A percentile compares a stretch with the other conserved stretches of the same genome.
These are phyloP conservation scores for Brettanomyces nanus DNA, from an alignment of 805 yeast species.

Conservation along the genomic window DNA sequence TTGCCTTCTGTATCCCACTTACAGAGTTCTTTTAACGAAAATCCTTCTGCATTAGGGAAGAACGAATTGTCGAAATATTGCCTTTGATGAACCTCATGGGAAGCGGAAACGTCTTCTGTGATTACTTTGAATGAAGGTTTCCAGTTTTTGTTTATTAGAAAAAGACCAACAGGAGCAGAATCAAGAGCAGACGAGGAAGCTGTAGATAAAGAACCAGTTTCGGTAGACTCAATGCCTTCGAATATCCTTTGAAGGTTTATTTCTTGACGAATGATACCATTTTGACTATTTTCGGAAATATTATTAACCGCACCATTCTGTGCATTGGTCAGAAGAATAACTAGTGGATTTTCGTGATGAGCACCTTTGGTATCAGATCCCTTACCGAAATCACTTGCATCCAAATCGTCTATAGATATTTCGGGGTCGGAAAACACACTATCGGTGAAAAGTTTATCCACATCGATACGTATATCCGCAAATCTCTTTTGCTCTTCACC, in stretches of 20 bases:
- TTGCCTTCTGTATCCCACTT: too few relatives aligned
- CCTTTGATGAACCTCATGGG: background rate
- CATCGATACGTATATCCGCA: slow-evolving; percentile 11
- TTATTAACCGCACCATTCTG: too few relatives aligned
- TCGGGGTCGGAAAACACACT: slow-evolving; percentile 18
- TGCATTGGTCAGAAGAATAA: too few relatives aligned
- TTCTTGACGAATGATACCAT: too few relatives aligned
- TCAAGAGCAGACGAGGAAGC: too few relatives aligned
- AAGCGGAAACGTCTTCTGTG: background rate
- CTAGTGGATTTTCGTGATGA: too few relatives aligned
- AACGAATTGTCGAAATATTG: background rate
- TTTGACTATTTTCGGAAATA: too few relatives aligned
- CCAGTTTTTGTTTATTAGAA: background rate
- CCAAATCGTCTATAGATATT: slow-evolving; percentile 12
- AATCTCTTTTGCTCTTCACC: background rate
- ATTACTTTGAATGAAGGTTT: background rate
- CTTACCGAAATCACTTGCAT: slow-evolving; percentile 5
- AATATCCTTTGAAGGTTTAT: too few relatives aligned
- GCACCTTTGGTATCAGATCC: background rate
- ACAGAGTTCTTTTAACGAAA: too few relatives aligned
- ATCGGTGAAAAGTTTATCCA: slow-evolving; percentile 19
- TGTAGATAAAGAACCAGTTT: too few relatives aligned
- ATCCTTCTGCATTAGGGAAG: background rate
- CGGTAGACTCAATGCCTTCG: too few relatives aligned
- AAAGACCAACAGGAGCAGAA: too few relatives aligned